Base-by-base conservation (phyloP, 768 basidiomycete genomes). In the Tremella mesenterica region DNA sequence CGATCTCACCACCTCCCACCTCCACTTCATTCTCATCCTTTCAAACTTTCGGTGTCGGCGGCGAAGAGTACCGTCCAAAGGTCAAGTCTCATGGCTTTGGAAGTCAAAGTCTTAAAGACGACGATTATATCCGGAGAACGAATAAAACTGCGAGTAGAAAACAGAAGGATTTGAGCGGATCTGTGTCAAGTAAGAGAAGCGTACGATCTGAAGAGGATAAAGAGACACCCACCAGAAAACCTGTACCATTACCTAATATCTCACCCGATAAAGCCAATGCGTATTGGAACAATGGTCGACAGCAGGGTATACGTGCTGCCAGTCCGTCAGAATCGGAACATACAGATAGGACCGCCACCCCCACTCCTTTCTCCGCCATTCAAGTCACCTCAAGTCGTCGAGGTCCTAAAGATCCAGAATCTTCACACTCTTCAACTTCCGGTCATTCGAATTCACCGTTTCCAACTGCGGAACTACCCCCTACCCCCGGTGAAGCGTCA, bases 71-170 rank as follows among this genome's bases (percentile, higher is more conserved):
- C 44, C 38, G 29, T 2, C 23, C 50, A 10, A 39, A 46, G 18
- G 59, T 58, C 14, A 69, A 60, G 48, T 64, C 64, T 10, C 64
- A 70, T 46, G 65, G 65, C 2, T 67, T 70, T 38, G 61, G 63
- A 25, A 61, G 65, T 9, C 50, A 60, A 23, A 39, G 44, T 7
- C 55, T 70, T 59, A 25, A 63, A 25, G 68, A 70, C n/a, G 58
- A 39, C 26, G 63, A 64, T n/a, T 67, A 67, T 43, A 50, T 70
- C 5, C 44, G 67, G 13, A 52, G 44, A 41, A 54, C 64, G 29
- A 59, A 65, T 36, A 65, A 65, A 47, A 53, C 56, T 18, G 52
- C 57, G 23, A 59, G 60, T 16, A 43, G 43, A n/a, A n/a, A n/a
- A n/a, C n/a, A n/a, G n/a, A 52, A 58, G 33, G 56, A 63, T 52